Conservation (phyloP, 495 filamentous ascomycete species). For the Xylaria flabelliformis region DNA sequence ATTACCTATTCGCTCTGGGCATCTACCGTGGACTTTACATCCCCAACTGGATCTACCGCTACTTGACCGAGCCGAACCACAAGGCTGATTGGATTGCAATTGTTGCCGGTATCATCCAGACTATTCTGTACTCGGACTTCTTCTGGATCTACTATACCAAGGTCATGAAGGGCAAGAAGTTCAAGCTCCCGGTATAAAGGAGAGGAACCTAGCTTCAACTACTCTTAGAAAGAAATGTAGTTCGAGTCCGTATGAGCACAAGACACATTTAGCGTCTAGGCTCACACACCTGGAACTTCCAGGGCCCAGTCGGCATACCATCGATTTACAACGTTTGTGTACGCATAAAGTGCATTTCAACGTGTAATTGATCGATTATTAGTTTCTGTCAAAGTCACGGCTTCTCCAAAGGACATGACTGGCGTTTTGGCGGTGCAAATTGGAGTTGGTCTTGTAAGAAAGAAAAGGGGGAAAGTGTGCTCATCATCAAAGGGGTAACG, state of each 20-base stretch:
- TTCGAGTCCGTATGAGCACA: background rate
- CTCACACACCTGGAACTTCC: conserved; percentile 2
- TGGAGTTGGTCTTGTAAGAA: conserved; percentile 27
- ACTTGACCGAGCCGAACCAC: conserved; percentile 68
- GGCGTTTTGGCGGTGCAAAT: conserved; percentile 39
- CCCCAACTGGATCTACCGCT: conserved; percentile 96
- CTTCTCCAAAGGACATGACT: conserved; percentile 40
- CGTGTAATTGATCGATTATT: background rate
- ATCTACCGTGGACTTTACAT: conserved; percentile 93
- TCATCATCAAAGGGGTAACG: conserved; percentile 23
- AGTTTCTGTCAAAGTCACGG: conserved; percentile 35
- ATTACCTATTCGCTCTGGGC: conserved; percentile 97
- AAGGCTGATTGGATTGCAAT: conserved; percentile 84
- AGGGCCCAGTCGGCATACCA: background rate
- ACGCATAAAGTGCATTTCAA: conserved; percentile 76
- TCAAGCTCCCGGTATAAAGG: conserved; percentile 78
- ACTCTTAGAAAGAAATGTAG: background rate
- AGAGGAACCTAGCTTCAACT: background rate
- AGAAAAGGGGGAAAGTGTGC: conserved; percentile 22
- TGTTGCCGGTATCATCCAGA: conserved; percentile 88
- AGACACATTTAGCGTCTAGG: background rate
- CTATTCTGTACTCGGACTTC: conserved; percentile 95
- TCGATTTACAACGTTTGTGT: background rate
- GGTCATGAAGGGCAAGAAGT: conserved; percentile 87
- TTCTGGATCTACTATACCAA: conserved; percentile 99